A percentile compares a stretch with the other conserved stretches of the same genome.
phyloP scores from a whole-genome alignment of 2,329 filamentous ascomycete species.

The Aphanocladium album region DNA sequence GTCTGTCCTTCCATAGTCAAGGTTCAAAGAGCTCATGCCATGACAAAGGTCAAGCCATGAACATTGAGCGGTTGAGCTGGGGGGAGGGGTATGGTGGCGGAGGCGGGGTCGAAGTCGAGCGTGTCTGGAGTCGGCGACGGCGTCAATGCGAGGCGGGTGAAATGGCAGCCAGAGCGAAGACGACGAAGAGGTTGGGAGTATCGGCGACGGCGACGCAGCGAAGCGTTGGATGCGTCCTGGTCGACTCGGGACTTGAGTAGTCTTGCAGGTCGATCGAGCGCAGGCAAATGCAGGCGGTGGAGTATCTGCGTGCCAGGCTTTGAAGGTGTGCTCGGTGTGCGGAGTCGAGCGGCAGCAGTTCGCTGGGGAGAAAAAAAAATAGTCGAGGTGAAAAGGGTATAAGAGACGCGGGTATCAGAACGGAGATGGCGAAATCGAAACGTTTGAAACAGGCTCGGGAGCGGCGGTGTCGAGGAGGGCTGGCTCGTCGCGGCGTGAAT shows the following conservation, averaged over 20 bases:
- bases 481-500: neutral
- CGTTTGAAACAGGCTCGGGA: neutral
- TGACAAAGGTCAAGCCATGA: constrained; percentile 6
- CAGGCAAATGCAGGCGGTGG: neutral
- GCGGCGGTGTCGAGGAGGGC: neutral
- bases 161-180: neutral
- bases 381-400: no score
- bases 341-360: neutral
- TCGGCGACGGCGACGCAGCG: neutral
- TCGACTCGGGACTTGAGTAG: neutral
- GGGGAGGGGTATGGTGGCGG: constrained; percentile 6
- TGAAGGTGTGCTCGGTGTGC: neutral
- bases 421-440: neutral
- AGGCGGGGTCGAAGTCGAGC: constrained; percentile 1
- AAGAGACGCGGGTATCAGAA: no score
- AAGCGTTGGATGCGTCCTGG: neutral
- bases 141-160: neutral
- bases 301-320: neutral
- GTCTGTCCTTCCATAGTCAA: constrained; percentile 11
- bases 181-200: neutral
- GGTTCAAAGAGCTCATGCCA: constrained; percentile 5
- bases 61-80: neutral
- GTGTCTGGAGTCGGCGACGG: neutral
- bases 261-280: neutral
- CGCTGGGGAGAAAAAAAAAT: neutral